phyloP scores from a whole-genome alignment of 306 rosid genomes.

The Gillenia trifoliata region DNA sequence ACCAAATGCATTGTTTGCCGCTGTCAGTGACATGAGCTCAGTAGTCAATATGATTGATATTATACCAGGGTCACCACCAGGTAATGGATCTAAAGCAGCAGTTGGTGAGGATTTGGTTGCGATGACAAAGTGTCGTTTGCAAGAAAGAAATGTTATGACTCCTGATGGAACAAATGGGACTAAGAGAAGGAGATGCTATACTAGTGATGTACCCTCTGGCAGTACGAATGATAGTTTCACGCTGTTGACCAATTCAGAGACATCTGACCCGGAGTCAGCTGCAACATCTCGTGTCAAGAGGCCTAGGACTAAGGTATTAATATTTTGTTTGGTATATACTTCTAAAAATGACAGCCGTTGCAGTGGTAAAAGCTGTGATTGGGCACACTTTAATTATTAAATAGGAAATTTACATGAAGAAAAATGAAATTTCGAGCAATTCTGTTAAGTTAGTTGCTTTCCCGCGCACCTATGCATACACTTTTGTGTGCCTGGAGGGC shows the following conservation, averaged over 20 bases:
- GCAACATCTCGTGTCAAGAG: constrained; percentile 66
- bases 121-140: constrained; percentile 77
- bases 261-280: constrained; percentile 64
- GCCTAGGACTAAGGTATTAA: constrained; percentile 62
- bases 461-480: not conserved
- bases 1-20: constrained; percentile 48
- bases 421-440: not conserved
- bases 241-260: constrained; percentile 45
- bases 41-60: constrained; percentile 87
- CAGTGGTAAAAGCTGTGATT: not conserved
- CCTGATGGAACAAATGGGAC: constrained; percentile 70
- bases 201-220: constrained; percentile 62
- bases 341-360: not conserved
- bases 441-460: not conserved
- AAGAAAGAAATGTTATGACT: constrained; percentile 54
- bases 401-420: not conserved
- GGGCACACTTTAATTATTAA: not conserved
- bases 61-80: constrained; percentile 89
- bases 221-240: constrained; percentile 41
- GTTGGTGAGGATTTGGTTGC: constrained; percentile 93
- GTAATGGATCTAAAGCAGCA: constrained; percentile 89
- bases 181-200: constrained; percentile 73
- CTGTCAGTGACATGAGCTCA: constrained; percentile 71
- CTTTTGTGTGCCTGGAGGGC: constrained; percentile 1
- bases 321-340: constrained; percentile 3